Conservation (phyloP, 2,329 filamentous ascomycete genomes). For the Coniochaeta prunicola region DNA sequence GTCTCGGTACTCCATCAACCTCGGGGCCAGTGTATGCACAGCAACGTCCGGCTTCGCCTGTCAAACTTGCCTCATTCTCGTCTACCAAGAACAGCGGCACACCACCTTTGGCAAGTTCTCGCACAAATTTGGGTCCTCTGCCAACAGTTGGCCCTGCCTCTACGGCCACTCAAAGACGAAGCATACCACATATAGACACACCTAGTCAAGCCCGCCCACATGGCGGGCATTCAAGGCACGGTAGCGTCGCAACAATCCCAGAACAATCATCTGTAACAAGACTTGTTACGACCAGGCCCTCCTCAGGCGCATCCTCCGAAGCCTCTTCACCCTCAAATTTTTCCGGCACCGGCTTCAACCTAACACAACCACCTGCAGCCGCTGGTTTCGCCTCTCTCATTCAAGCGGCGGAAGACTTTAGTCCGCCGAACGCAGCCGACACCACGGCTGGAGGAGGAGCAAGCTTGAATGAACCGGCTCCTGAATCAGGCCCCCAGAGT, state of each 20-base stretch:
- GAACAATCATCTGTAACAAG: constrained; percentile 25
- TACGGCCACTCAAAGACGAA: neutral
- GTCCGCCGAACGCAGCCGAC: constrained; percentile 5
- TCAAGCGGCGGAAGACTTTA: constrained; percentile 46
- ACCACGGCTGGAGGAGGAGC: constrained; percentile 18
- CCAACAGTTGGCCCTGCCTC: constrained; percentile 1
- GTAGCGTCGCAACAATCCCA: neutral
- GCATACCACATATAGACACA: neutral
- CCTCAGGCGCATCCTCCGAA: constrained; percentile 23
- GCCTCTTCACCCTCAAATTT: constrained; percentile 28
- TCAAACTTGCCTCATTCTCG: constrained; percentile 28
- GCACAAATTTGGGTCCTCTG: constrained; percentile 14
- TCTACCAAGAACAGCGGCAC: constrained; percentile 5
- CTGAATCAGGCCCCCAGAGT: constrained; percentile 28
- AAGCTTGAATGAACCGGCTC: constrained; percentile 13
- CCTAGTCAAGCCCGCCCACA: neutral
- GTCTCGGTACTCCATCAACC: constrained; percentile 26
- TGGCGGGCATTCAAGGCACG: neutral
- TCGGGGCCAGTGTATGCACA: constrained; percentile 14
- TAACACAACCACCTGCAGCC: constrained; percentile 9
- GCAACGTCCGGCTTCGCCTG: constrained; percentile 43
- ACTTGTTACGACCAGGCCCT: constrained; percentile 20
- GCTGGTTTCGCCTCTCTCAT: constrained; percentile 45
- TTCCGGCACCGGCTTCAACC: constrained; percentile 26
- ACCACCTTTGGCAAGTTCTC: constrained; percentile 4